Percentiles rank a stretch among this genome's conserved stretches.
Conservation (phyloP, 2,329 filamentous ascomycete species). For the Aspergillus unguis region DNA sequence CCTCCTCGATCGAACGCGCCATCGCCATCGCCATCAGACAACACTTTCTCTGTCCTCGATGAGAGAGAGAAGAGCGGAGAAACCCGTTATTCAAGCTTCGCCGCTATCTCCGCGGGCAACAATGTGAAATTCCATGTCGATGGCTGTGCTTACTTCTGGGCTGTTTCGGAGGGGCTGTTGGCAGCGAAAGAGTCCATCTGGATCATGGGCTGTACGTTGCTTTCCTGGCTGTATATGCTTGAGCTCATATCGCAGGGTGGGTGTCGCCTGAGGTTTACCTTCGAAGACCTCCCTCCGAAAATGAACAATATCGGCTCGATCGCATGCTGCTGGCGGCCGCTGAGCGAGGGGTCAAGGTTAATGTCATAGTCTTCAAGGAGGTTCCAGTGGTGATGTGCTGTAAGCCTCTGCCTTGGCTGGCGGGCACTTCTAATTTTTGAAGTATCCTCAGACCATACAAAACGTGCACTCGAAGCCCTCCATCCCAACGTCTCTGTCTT, state of each 20-base stretch:
- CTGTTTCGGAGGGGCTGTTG: neutral
- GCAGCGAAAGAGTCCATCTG: neutral
- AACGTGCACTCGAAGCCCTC: neutral
- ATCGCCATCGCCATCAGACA: too few relatives aligned
- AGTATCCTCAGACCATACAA: neutral
- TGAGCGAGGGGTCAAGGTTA: neutral
- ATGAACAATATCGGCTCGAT: neutral
- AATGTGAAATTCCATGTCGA: neutral
- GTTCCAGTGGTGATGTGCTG: neutral
- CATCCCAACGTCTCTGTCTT: neutral
- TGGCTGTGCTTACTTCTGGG: conserved; percentile 5
- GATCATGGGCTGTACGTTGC: neutral
- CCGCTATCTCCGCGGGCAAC: neutral
- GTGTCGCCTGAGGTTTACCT: conserved; percentile 1
- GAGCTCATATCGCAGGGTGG: neutral
- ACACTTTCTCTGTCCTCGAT: too few relatives aligned
- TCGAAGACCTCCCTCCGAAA: neutral
- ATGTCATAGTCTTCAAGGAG: neutral
- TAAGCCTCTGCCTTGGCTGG: neutral
- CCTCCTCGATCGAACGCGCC: too few relatives aligned
- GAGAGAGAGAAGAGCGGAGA: too few relatives aligned
- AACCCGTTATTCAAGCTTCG: neutral
- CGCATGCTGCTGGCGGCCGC: neutral
- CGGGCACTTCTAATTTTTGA: neutral
- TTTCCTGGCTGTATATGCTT: neutral